These are phyloP conservation scores for Pseudovirgaria hyperparasitica DNA, from an alignment of 2,329 filamentous ascomycete species.

Conservation along the genomic window DNA sequence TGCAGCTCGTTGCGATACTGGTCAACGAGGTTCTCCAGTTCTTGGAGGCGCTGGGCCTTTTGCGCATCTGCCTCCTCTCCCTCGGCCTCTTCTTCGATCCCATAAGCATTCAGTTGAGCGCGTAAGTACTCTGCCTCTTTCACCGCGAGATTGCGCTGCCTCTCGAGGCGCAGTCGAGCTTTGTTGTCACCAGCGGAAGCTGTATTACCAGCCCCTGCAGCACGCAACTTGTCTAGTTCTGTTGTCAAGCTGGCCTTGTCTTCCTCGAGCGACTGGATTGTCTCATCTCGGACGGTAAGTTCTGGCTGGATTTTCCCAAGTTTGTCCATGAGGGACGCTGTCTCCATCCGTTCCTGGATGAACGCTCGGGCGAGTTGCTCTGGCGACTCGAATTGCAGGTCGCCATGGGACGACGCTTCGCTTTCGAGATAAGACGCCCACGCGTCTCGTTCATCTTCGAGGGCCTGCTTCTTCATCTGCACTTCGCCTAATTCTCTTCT, in stretches of 20 bases:
- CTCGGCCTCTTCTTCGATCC: slow-evolving; percentile 82
- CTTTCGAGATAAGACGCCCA: slow-evolving; percentile 79
- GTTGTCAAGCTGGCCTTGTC: slow-evolving; percentile 52
- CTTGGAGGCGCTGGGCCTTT: slow-evolving; percentile 60
- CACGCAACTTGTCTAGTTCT: slow-evolving; percentile 60
- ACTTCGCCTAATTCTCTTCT: slow-evolving; percentile 68
- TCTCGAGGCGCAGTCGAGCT: slow-evolving; percentile 62
- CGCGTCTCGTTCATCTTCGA: slow-evolving; percentile 76
- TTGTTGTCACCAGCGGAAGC: slow-evolving; percentile 47
- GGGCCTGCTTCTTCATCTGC: slow-evolving; percentile 66
- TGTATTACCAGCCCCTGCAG: slow-evolving; percentile 21
- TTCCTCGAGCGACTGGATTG: slow-evolving; percentile 57
- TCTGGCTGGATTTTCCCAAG: slow-evolving; percentile 71
- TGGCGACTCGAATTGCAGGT: slow-evolving; percentile 70
- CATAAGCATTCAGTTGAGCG: slow-evolving; percentile 75
- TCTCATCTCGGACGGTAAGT: slow-evolving; percentile 61
- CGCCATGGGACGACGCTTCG: slow-evolving; percentile 46
- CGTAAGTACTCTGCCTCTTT: slow-evolving; percentile 93
- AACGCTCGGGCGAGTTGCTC: slow-evolving; percentile 78
- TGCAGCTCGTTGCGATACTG: slow-evolving; percentile 75
- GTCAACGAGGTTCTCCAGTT: slow-evolving; percentile 78
- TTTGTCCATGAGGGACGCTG: slow-evolving; percentile 65
- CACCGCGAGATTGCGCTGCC: slow-evolving; percentile 70
- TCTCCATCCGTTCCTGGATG: slow-evolving; percentile 68
- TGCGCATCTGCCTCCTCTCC: slow-evolving; percentile 65